These are phyloP conservation scores for Pseudozyma thailandica DNA, from an alignment of 1,284 basidiomycete genomes.

Conservation along the genomic window DNA sequence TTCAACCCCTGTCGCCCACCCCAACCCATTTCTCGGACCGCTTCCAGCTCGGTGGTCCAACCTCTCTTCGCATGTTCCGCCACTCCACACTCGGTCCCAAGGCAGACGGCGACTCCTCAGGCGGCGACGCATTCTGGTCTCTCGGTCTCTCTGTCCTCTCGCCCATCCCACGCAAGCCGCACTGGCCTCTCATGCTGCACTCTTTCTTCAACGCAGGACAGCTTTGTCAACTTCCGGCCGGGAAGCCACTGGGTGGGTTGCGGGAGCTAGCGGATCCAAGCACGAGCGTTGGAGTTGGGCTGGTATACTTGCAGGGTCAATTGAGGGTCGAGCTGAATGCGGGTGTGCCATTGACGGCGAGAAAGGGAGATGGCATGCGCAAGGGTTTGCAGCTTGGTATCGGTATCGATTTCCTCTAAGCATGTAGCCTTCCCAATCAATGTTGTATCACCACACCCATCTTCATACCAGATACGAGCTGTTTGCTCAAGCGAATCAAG, in stretches of 20 bases:
- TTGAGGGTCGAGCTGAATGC: conserved; percentile 90
- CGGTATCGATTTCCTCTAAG: conserved; percentile 72
- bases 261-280: conserved; percentile 67
- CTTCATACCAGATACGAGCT: no score
- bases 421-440: background rate
- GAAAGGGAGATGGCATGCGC: conserved; percentile 79
- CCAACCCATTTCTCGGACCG: conserved; percentile 79
- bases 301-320: conserved; percentile 89
- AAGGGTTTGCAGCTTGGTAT: conserved; percentile 91
- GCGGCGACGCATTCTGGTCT: conserved; percentile 89
- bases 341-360: conserved; percentile 84
- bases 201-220: conserved; percentile 86
- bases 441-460: background rate
- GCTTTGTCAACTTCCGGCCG: conserved; percentile 73
- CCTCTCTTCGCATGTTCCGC: conserved; percentile 86
- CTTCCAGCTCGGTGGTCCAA: conserved; percentile 92
- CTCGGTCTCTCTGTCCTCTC: conserved; percentile 82
- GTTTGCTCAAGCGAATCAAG: no score
- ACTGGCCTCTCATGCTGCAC: conserved; percentile 91
- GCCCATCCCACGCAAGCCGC: conserved; percentile 79
- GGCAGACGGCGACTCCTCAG: conserved; percentile 81
- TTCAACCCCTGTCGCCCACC: conserved; percentile 40
- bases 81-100: conserved; percentile 85
- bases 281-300: conserved; percentile 84
- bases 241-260: background rate